Conservation (phyloP, 2,329 filamentous ascomycete species). For the Verticillium tricorpus region DNA sequence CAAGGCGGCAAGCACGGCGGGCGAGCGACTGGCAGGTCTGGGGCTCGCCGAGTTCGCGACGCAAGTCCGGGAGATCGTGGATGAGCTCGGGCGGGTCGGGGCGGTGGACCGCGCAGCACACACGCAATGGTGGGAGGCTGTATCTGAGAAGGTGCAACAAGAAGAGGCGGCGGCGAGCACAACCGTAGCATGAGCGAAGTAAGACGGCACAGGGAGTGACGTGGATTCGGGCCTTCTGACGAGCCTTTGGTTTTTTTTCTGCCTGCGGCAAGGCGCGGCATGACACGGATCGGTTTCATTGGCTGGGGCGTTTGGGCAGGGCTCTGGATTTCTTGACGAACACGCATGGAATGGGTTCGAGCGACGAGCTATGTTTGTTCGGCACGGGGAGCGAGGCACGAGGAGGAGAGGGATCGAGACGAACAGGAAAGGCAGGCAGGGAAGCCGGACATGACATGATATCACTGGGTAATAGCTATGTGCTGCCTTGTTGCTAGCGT, state of each 20-base stretch:
- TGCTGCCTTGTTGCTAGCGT: neutral
- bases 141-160: slow-evolving; percentile 51
- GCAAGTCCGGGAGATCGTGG: slow-evolving; percentile 64
- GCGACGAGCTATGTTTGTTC: neutral
- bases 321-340: neutral
- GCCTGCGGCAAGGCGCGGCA: neutral
- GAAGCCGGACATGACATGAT: neutral
- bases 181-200: neutral
- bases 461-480: neutral
- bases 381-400: neutral
- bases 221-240: neutral
- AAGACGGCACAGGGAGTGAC: neutral
- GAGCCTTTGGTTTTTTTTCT: neutral
- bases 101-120: slow-evolving; percentile 65
- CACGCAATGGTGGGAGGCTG: slow-evolving; percentile 64
- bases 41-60: slow-evolving; percentile 72
- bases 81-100: slow-evolving; percentile 61
- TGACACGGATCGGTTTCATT: neutral
- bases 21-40: slow-evolving; percentile 63
- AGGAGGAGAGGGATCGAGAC: neutral
- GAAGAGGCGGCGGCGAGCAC: slow-evolving; percentile 4
- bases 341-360: neutral
- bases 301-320: neutral
- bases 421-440: neutral
- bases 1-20: slow-evolving; percentile 62